phyloP scores from a whole-genome alignment of 2,329 filamentous ascomycete species.

The Ascomycota sp. region DNA sequence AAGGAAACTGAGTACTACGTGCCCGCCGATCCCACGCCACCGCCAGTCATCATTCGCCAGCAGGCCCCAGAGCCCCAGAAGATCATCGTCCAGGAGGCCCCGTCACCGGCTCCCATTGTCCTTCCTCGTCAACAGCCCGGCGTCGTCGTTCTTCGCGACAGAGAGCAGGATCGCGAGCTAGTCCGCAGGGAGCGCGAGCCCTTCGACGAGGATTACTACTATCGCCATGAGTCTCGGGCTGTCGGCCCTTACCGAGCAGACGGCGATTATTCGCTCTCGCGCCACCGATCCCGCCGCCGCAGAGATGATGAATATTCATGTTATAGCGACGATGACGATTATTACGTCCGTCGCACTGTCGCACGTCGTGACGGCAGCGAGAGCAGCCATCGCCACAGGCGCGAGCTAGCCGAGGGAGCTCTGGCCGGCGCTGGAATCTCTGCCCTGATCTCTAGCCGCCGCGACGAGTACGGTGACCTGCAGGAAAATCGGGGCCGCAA shows the following conservation, averaged over 20 bases:
- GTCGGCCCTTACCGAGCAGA: slow-evolving; percentile 17
- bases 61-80: slow-evolving; percentile 31
- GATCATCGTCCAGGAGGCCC: slow-evolving; percentile 37
- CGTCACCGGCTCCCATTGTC: slow-evolving; percentile 27
- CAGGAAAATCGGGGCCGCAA: slow-evolving; percentile 31
- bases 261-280: slow-evolving; percentile 11
- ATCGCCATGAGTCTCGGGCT: slow-evolving; percentile 23
- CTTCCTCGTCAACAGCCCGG: slow-evolving; percentile 22
- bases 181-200: slow-evolving; percentile 13
- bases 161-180: slow-evolving; percentile 17
- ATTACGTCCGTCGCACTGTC: slow-evolving; percentile 22
- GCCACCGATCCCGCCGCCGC: slow-evolving; percentile 18
- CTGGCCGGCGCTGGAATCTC: slow-evolving; percentile 38
- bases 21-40: slow-evolving; percentile 23
- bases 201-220: slow-evolving; percentile 27
- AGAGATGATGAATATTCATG: slow-evolving; percentile 16
- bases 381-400: slow-evolving; percentile 29
- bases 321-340: slow-evolving; percentile 23
- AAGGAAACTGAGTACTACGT: slow-evolving; percentile 41
- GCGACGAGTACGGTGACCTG: slow-evolving; percentile 26
- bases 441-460: slow-evolving; percentile 33
- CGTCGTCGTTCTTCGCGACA: slow-evolving; percentile 20
- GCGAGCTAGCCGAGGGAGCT: slow-evolving; percentile 40
- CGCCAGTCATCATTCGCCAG: slow-evolving; percentile 34
- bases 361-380: slow-evolving; percentile 28